phyloP scores from a whole-genome alignment of 306 rosid genomes.

The Glycyrrhiza uralensis region DNA sequence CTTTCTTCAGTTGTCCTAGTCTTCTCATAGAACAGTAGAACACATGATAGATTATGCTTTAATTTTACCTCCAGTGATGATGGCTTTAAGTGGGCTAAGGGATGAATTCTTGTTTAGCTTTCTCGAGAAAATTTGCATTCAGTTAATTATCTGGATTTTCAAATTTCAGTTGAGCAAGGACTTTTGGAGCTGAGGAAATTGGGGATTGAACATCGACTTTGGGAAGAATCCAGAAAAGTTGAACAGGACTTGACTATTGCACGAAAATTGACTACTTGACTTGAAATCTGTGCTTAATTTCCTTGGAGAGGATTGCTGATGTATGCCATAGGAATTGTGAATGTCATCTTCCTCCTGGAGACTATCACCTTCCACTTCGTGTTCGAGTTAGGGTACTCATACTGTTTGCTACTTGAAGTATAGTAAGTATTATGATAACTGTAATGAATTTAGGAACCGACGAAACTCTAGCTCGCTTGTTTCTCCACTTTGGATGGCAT shows the following conservation, averaged over 20 bases:
- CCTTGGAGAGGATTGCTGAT: too few relatives aligned
- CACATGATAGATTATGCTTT: background rate
- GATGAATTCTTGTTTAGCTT: background rate
- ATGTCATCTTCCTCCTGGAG: too few relatives aligned
- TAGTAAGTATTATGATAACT: too few relatives aligned
- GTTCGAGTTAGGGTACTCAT: too few relatives aligned
- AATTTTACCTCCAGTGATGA: slow-evolving; percentile 6
- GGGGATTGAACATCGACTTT: slow-evolving; percentile 86
- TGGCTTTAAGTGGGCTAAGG: slow-evolving; percentile 9
- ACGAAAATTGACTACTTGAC: slow-evolving; percentile 1
- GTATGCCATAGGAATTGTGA: too few relatives aligned
- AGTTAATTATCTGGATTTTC: slow-evolving; percentile 11
- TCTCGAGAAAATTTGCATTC: background rate
- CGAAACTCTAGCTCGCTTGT: too few relatives aligned
- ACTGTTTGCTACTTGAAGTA: too few relatives aligned
- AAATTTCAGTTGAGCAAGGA: slow-evolving; percentile 83
- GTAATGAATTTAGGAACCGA: too few relatives aligned
- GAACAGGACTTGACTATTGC: slow-evolving; percentile 46
- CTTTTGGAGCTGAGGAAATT: slow-evolving; percentile 75
- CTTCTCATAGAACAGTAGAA: background rate
- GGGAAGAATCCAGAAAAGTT: slow-evolving; percentile 88
- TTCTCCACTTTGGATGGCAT: too few relatives aligned
- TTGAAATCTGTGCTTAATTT: slow-evolving; percentile 14
- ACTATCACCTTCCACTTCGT: too few relatives aligned
- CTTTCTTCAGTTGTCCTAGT: background rate